These are phyloP conservation scores for Aspergillus viridinutans DNA, from an alignment of 2,329 filamentous ascomycete species.

Conservation along the genomic window DNA sequence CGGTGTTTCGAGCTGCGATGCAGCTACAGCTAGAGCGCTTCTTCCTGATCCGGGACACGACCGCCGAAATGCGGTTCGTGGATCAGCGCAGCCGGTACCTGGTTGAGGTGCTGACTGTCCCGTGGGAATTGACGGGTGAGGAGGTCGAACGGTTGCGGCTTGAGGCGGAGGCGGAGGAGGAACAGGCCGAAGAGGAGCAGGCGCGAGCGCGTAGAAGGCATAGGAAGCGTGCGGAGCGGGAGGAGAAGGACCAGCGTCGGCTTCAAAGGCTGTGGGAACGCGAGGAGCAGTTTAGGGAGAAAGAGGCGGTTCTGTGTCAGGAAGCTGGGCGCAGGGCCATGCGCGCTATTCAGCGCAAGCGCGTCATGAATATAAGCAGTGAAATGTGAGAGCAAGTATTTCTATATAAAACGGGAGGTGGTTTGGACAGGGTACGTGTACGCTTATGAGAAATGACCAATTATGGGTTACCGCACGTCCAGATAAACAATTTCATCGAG, in stretches of 20 bases:
- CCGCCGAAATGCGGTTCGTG: slow-evolving; percentile 53
- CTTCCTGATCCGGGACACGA: slow-evolving; percentile 47
- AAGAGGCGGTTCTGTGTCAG: slow-evolving; percentile 27
- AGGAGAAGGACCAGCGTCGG: slow-evolving; percentile 37
- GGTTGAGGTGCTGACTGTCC: slow-evolving; percentile 46
- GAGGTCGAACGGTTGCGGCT: slow-evolving; percentile 42
- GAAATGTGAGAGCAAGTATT: neutral
- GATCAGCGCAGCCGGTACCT: slow-evolving; percentile 48
- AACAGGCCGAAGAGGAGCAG: slow-evolving; percentile 35
- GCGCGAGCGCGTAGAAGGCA: slow-evolving; percentile 25
- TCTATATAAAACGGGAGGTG: neutral
- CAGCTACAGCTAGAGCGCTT: slow-evolving; percentile 55
- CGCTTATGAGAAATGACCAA: neutral
- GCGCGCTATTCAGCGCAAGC: slow-evolving; percentile 11
- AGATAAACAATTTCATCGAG: neutral
- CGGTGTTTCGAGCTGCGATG: slow-evolving; percentile 46
- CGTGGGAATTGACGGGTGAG: slow-evolving; percentile 49
- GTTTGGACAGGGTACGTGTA: neutral
- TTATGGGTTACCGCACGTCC: slow-evolving; percentile 12
- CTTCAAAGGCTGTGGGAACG: slow-evolving; percentile 33
- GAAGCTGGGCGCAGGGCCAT: slow-evolving; percentile 27
- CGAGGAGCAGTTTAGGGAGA: slow-evolving; percentile 39
- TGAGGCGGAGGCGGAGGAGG: slow-evolving; percentile 40
- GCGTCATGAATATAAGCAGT: slow-evolving; percentile 3
- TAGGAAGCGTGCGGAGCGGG: slow-evolving; percentile 22